phyloP scores from a whole-genome alignment of 768 basidiomycete species.

The Suillus paluster region DNA sequence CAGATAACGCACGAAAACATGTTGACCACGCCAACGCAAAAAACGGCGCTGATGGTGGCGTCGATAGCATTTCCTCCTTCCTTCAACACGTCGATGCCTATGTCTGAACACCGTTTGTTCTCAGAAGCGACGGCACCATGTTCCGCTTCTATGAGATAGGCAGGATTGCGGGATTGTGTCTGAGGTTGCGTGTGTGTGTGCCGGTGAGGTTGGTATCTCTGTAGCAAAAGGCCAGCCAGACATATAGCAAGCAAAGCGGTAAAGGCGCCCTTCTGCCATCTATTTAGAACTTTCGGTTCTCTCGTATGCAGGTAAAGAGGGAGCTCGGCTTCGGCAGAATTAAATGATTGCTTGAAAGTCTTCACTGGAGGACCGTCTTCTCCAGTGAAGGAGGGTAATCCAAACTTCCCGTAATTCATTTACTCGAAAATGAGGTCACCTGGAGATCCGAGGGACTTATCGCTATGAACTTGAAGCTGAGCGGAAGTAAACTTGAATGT shows the following conservation, averaged over 20 bases:
- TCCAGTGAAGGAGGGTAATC: background rate
- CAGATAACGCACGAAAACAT: constrained; percentile 78
- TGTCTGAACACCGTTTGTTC: constrained; percentile 82
- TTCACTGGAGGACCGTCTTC: background rate
- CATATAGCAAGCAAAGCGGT: constrained; percentile 18
- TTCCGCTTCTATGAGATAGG: constrained; percentile 62
- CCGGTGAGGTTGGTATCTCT: background rate
- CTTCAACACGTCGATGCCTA: constrained; percentile 78
- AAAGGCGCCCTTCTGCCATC: constrained; percentile 20
- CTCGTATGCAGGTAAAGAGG: background rate
- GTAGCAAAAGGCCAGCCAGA: constrained; percentile 9
- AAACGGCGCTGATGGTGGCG: constrained; percentile 75
- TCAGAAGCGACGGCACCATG: constrained; percentile 91
- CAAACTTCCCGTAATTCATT: background rate
- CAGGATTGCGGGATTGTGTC: constrained; percentile 46
- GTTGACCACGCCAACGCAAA: constrained; percentile 85
- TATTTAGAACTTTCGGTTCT: background rate
- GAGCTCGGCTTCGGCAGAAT: background rate
- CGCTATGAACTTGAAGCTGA: background rate
- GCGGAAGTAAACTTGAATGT: background rate
- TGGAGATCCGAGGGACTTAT: background rate
- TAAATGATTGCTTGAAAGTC: background rate
- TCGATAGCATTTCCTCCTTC: constrained; percentile 93
- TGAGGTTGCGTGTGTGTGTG: background rate
- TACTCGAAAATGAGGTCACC: background rate